These are phyloP conservation scores for Phytophthora hibernalis DNA, from an alignment of 352 stramenopile species.

Conservation along the genomic window DNA sequence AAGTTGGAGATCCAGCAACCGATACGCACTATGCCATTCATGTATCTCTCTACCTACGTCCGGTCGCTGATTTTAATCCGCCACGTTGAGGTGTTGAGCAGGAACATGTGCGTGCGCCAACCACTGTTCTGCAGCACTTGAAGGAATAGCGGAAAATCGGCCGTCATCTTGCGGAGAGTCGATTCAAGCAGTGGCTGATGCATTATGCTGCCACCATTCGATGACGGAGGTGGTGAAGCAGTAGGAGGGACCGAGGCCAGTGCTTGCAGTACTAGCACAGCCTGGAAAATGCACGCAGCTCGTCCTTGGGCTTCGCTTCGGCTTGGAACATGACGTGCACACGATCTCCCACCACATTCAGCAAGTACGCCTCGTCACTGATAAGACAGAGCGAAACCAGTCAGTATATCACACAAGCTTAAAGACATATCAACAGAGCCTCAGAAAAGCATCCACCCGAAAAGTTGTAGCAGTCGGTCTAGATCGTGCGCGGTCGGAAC, in stretches of 20 bases:
- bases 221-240: slow-evolving; percentile 18
- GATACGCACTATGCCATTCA: not conserved
- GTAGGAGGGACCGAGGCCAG: slow-evolving; percentile 29
- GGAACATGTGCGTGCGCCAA: slow-evolving; percentile 78
- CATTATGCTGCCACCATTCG: slow-evolving; percentile 22
- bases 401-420: slow-evolving; percentile 3
- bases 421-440: not conserved
- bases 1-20: not conserved
- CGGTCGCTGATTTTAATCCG: slow-evolving; percentile 67
- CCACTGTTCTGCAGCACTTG: slow-evolving; percentile 67
- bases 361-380: slow-evolving; percentile 70
- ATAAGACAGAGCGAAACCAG: not conserved
- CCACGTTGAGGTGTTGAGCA: slow-evolving; percentile 72
- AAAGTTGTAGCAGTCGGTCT: slow-evolving; percentile 59
- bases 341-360: slow-evolving; percentile 41
- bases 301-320: slow-evolving; percentile 58
- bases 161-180: slow-evolving; percentile 55
- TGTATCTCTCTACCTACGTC: too few species aligned
- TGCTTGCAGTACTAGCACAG: slow-evolving; percentile 58
- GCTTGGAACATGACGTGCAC: slow-evolving; percentile 67
- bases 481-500: slow-evolving; percentile 47
- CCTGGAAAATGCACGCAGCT: slow-evolving; percentile 83
- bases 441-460: slow-evolving; percentile 39
- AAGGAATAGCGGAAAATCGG: slow-evolving; percentile 70
- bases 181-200: slow-evolving; percentile 50